Conservation (phyloP, 345 rosid species). For the Euphorbia tirucalli region DNA sequence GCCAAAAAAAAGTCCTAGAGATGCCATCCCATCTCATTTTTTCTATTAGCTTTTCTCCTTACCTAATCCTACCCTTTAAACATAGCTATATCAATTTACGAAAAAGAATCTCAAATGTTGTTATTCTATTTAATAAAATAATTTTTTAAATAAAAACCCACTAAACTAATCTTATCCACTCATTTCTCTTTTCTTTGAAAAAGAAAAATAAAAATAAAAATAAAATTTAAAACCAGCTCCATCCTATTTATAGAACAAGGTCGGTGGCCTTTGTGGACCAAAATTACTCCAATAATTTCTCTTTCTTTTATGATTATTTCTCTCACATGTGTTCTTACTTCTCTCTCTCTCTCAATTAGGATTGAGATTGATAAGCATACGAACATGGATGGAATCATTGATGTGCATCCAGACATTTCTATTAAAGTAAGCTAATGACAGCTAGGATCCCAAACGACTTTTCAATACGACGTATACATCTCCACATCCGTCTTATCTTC, state of each 20-base stretch:
- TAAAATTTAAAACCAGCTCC: neutral
- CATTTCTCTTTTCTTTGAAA: constrained; percentile 3
- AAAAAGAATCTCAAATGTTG: neutral
- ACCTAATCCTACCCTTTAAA: constrained; percentile 1
- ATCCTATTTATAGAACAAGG: constrained; percentile 20
- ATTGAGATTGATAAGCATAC: neutral
- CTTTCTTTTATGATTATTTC: neutral
- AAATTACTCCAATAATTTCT: neutral
- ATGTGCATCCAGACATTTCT: constrained; percentile 50
- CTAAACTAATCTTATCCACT: constrained; percentile 14
- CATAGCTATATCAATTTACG: neutral
- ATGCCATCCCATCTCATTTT: constrained; percentile 4
- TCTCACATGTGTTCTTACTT: neutral
- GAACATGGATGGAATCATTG: constrained; percentile 44
- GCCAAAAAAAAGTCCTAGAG: neutral
- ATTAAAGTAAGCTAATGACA: constrained; percentile 33
- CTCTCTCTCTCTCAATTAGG: neutral
- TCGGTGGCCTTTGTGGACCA: constrained; percentile 46
- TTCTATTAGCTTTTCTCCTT: neutral
- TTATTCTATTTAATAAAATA: neutral
- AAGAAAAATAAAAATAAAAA: too few species aligned
- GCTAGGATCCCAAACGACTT: constrained; percentile 19
- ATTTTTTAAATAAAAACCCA: neutral
- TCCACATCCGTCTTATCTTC: neutral
- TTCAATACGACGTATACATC: constrained; percentile 18